phyloP scores from a whole-genome alignment of 2,329 filamentous ascomycete genomes.

The Fusarium udum region DNA sequence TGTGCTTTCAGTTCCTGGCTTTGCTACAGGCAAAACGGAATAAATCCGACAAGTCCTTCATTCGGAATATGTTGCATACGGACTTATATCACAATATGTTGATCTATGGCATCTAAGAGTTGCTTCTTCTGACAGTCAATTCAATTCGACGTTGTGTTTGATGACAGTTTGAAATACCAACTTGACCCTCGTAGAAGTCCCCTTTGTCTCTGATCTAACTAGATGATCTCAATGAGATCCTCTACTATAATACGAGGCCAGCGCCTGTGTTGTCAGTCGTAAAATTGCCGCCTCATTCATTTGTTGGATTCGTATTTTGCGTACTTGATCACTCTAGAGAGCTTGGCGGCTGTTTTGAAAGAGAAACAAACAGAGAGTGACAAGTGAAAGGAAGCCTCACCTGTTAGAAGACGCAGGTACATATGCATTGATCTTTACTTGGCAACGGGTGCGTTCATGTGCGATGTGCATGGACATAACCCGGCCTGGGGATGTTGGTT shows the following conservation, averaged over 20 bases:
- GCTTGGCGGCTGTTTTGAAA: not conserved
- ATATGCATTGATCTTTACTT: not conserved
- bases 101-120: not conserved
- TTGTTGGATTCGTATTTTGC: not conserved
- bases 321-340: not conserved
- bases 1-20: not conserved
- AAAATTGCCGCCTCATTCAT: not conserved
- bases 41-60: not conserved
- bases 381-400: not conserved
- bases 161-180: not conserved
- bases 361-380: not conserved
- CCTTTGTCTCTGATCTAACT: not conserved
- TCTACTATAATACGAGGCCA: not conserved
- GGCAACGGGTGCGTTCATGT: not conserved
- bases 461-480: not conserved
- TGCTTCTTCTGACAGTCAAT: not conserved
- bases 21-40: not conserved
- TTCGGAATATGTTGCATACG: not conserved
- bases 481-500: not conserved
- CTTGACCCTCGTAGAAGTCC: not conserved
- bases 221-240: not conserved
- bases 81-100: not conserved
- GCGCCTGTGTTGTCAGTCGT: not conserved
- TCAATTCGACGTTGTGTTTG: not conserved
- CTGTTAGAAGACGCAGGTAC: not conserved